Evolutionary conservation across 2,329 filamentous ascomycete species (phyloP).

Genomic region (Nemania abortiva): DNA sequence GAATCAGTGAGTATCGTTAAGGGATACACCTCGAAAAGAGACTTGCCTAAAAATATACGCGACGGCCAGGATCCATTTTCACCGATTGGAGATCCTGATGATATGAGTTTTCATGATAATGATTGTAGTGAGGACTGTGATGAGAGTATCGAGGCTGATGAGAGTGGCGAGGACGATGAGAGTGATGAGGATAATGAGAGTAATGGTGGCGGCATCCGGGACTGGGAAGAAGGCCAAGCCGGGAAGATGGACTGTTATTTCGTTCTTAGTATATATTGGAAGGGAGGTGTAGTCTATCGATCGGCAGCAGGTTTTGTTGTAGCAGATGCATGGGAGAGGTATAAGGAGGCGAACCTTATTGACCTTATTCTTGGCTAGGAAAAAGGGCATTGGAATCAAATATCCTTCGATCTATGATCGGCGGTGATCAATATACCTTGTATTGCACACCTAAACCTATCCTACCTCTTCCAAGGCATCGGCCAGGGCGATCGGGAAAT

Average conservation of each 20-base stretch:
- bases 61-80: not conserved
- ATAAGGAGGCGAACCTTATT: constrained; percentile 4
- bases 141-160: too few species aligned
- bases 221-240: too few species aligned
- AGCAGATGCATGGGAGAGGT: constrained; percentile 6
- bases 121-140: too few species aligned
- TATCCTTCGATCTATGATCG: too few species aligned
- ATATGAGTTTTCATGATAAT: not conserved
- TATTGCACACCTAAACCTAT: too few species aligned
- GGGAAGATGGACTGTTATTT: constrained; percentile 11
- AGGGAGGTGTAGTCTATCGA: constrained; percentile 11
- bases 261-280: constrained; percentile 14
- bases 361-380: constrained; percentile 17
- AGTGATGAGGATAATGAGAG: not conserved
- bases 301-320: constrained; percentile 1
- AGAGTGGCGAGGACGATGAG: too few species aligned
- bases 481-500: too few species aligned
- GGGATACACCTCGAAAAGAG: not conserved
- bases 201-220: too few species aligned
- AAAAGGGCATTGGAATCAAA: too few species aligned
- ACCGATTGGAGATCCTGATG: not conserved
- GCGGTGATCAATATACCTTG: too few species aligned
- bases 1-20: constrained; percentile 13
- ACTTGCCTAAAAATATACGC: not conserved
- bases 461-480: too few species aligned